Percentiles rank a stretch among this genome's conserved stretches.
Conservation (phyloP, 208 protist genomes). For the Lotmaria passim region DNA sequence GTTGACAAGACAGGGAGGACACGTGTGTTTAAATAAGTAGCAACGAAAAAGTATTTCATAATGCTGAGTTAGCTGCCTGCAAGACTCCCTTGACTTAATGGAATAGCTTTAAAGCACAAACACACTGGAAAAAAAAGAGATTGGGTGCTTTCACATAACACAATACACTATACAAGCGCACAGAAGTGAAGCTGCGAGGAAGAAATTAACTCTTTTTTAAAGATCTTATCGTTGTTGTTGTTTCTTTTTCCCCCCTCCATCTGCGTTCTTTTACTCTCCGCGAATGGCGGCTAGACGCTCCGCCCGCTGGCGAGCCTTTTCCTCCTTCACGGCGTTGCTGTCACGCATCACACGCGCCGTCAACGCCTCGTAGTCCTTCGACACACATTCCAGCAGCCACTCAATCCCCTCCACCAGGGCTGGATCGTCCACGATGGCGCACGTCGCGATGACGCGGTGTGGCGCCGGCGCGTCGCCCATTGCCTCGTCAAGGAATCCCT, state of each 20-base stretch:
- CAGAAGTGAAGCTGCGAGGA: background rate
- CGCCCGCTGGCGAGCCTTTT: slow-evolving; percentile 68
- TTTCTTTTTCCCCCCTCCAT: no score
- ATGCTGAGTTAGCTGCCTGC: no score
- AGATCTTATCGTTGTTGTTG: no score
- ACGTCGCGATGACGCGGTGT: slow-evolving; percentile 73
- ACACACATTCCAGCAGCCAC: slow-evolving; percentile 84
- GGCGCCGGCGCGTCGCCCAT: slow-evolving; percentile 43
- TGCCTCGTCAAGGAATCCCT: slow-evolving; percentile 66
- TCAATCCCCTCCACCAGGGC: slow-evolving; percentile 80
- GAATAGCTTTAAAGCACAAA: no score
- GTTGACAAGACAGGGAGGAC: no score
- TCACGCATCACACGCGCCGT: slow-evolving; percentile 64
- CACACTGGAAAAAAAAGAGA: no score
- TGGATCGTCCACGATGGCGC: slow-evolving; percentile 78
- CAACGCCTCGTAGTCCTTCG: slow-evolving; percentile 63
- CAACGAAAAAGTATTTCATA: no score
- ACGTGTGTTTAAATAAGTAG: no score
- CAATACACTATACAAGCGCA: no score
- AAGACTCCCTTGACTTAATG: no score
- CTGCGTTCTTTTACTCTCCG: slow-evolving; percentile 22
- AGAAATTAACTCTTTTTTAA: no score
- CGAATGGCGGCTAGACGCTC: slow-evolving; percentile 66
- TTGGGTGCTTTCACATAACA: no score
- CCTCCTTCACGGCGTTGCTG: slow-evolving; percentile 64